phyloP scores from a whole-genome alignment of 495 filamentous ascomycete genomes.

The Tirmania nivea region DNA sequence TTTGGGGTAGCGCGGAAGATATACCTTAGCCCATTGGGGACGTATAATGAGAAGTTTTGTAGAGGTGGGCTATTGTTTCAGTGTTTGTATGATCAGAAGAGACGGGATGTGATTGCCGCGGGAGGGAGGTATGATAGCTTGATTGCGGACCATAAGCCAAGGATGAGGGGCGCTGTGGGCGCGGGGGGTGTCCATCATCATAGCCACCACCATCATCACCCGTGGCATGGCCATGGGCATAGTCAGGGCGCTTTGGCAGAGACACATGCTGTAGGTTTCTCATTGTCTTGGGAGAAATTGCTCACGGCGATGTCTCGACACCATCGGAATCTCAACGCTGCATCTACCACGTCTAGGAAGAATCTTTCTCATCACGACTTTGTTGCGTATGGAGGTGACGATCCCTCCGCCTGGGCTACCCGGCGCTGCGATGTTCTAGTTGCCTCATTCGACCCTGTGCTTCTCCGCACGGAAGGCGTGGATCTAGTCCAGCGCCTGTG shows the following conservation, averaged over 20 bases:
- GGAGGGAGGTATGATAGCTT: constrained; percentile 82
- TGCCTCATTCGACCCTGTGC: constrained; percentile 57
- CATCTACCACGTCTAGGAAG: constrained; percentile 5
- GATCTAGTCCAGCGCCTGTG: constrained; percentile 62
- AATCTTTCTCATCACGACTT: constrained; percentile 11
- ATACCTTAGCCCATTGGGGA: constrained; percentile 67
- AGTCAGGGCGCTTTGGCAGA: constrained; percentile 21
- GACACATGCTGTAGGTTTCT: constrained; percentile 74
- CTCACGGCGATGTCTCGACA: constrained; percentile 39
- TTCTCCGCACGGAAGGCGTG: constrained; percentile 51
- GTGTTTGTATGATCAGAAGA: constrained; percentile 70
- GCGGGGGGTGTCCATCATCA: neutral
- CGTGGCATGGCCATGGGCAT: neutral
- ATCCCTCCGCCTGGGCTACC: constrained; percentile 20
- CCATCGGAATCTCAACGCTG: constrained; percentile 10
- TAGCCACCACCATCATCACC: neutral
- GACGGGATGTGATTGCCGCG: constrained; percentile 66
- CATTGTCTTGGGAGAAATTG: constrained; percentile 69
- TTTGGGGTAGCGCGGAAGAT: constrained; percentile 57
- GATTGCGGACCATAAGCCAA: constrained; percentile 47
- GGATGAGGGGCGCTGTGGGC: constrained; percentile 25
- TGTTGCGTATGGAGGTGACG: constrained; percentile 8
- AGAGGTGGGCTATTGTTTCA: constrained; percentile 72
- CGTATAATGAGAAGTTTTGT: constrained; percentile 85
- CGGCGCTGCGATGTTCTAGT: constrained; percentile 67